Base-by-base conservation (phyloP, 169 alveolate species). In the Cardiosporidium cionae region DNA sequence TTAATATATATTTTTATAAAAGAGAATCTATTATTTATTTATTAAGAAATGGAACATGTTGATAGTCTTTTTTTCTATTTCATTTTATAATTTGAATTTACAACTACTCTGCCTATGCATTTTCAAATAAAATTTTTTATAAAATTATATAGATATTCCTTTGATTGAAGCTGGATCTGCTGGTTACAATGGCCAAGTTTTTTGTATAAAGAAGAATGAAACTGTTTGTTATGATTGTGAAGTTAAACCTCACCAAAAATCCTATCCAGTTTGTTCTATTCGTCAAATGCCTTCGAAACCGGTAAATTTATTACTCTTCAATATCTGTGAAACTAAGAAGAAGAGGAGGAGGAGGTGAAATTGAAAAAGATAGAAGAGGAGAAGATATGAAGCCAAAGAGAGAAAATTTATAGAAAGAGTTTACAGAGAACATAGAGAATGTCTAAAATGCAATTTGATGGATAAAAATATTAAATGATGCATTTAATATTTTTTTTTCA, bases 251-350 rank as follows among this genome's bases (percentile, higher is more conserved):
- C 76, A 79, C 34, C 23, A 72, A 37, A 63, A 70, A 35, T n/a
- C 65, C 16, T 91, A 83, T 68, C 96, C 98, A 3, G 94, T 93
- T 16, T 94, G 98, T 70, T 93, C 97, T 7, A 91, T 94, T 32
- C 86, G 97, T 63, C 81, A 90, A 28, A 81, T 79, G 27, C 98
- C 98, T 7, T 92, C 88, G 37, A 87, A 85, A 37, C 89, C 94
- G 52, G n/a, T n/a, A n/a, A n/a, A n/a, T 9, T 44, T n/a, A 44
- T n/a, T n/a, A 9, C 16, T n/a, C 9, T n/a, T 44, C 58, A 44
- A n/a, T n/a, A n/a, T n/a, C n/a, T n/a, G n/a, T n/a, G n/a, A n/a
- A n/a, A n/a, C n/a, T n/a, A n/a, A n/a, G n/a, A n/a, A n/a, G n/a
- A n/a, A n/a, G n/a, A n/a, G n/a, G n/a, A n/a, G n/a, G n/a, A n/a